Evolutionary conservation across 352 stramenopile genomes (phyloP), one percentile per base, ranked within the genome.

Genomic region (Globisporangium mamillatum): DNA sequence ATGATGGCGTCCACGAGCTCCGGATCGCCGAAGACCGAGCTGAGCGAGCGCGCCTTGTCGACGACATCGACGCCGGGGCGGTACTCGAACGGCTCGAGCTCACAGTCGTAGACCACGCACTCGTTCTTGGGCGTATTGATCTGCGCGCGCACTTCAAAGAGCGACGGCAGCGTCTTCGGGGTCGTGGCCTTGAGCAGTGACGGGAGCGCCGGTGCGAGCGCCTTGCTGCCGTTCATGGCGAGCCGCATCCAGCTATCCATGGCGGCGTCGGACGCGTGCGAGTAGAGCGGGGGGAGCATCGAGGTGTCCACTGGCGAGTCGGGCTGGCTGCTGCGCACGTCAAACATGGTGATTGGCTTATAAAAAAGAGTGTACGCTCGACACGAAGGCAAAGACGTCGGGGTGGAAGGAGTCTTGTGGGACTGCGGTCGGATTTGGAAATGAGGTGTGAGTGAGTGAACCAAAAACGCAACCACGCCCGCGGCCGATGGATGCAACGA

Each of bases 1-100:
- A 93, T 90, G 74, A 93, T 92, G 61, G 86, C 82, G 73, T 93
- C 84, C 29, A 92, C 80, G 44, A 93, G 79, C 36, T 91, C 86
- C 63, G 86, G 78, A 67, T 93, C 86, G 27, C 81, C 82, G 64
- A 93, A 93, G 56, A 93, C 82, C 27, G 83, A 92, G 71, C 74
- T 87, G 70, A 92, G 81, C 41, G 84, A 87, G 56, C 77, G 81
- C 34, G 78, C 41, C 69, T 69, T 52, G 50, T 72, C 3, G 66
- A 72, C 44, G 66, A 71, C 14, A 64, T 70, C 36, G 61, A 69
- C 10, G 29, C 18, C 29, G 3, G 79, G 71, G 16, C 74, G 75
- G 75, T 86, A 91, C 66, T 89, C 81, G 62, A 93, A 90, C 0
- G 85, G 85, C 68, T 93, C 82, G 34, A 93, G 75, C 50, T 89